Conservation (phyloP, 306 rosid genomes). For the Mucuna pruriens region DNA sequence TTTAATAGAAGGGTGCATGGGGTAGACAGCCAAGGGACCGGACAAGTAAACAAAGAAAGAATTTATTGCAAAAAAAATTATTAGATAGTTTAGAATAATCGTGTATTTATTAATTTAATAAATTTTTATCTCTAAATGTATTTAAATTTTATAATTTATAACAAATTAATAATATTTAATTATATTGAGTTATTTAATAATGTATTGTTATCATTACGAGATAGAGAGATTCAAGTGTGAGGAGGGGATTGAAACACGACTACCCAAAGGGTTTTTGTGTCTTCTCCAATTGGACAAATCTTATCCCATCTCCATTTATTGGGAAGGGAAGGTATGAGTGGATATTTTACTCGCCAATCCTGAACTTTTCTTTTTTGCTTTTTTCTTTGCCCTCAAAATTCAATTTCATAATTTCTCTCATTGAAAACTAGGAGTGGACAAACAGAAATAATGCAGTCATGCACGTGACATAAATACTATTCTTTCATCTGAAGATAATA, state of each 20-base stretch:
- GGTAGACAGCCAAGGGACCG: slow-evolving; percentile 45
- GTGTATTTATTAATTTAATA: too few relatives aligned
- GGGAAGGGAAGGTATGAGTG: slow-evolving; percentile 66
- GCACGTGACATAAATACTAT: slow-evolving; percentile 69
- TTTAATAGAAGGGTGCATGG: slow-evolving; percentile 31
- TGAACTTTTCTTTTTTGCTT: not conserved
- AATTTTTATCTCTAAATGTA: too few relatives aligned
- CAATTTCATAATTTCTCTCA: slow-evolving; percentile 12
- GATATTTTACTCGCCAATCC: slow-evolving; percentile 37
- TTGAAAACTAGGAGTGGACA: slow-evolving; percentile 60
- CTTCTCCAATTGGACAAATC: slow-evolving; percentile 72
- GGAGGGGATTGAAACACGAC: slow-evolving; percentile 83
- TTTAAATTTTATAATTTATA: too few relatives aligned
- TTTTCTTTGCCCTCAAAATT: not conserved
- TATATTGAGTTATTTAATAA: too few relatives aligned
- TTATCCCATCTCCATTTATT: slow-evolving; percentile 71
- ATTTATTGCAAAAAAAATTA: too few relatives aligned
- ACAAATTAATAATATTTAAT: too few relatives aligned
- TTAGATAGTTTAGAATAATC: too few relatives aligned
- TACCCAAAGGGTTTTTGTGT: slow-evolving; percentile 32
- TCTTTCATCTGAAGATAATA: slow-evolving; percentile 38
- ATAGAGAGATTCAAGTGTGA: slow-evolving; percentile 51
- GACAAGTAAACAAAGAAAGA: slow-evolving; percentile 40
- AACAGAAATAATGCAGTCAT: slow-evolving; percentile 57
- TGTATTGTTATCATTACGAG: too few relatives aligned